A percentile compares a stretch with the other conserved stretches of the same genome.
phyloP scores from a whole-genome alignment of 1,284 basidiomycete species.

The Leccinum subrobustum region DNA sequence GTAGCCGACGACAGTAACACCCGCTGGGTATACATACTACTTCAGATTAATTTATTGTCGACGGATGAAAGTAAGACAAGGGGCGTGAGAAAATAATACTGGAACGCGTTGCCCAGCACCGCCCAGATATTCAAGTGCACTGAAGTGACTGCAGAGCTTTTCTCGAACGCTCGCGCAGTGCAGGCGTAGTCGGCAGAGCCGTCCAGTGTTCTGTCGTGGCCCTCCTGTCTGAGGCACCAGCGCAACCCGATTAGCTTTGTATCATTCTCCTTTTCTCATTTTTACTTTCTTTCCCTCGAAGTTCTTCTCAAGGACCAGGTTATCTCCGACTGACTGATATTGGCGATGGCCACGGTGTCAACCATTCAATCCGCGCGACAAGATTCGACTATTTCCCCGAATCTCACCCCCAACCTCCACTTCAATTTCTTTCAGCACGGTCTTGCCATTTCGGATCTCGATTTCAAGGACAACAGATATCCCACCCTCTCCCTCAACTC shows the following conservation, averaged over 20 bases:
- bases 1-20: background rate
- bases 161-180: background rate
- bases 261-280: slow-evolving; percentile 7
- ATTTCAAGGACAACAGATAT: slow-evolving; percentile 62
- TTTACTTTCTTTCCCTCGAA: slow-evolving; percentile 16
- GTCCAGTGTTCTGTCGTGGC: background rate
- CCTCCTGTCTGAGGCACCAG: background rate
- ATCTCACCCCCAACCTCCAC: slow-evolving; percentile 33
- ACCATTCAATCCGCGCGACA: slow-evolving; percentile 42
- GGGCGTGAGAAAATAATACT: slow-evolving; percentile 24
- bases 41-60: background rate
- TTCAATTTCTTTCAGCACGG: slow-evolving; percentile 48
- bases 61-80: too few relatives aligned
- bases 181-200: background rate
- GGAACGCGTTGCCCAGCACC: slow-evolving; percentile 6
- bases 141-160: background rate
- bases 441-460: slow-evolving; percentile 54
- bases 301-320: slow-evolving; percentile 16
- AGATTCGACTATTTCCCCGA: slow-evolving; percentile 36
- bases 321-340: slow-evolving; percentile 23
- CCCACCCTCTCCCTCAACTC: slow-evolving; percentile 41
- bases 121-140: too few relatives aligned
- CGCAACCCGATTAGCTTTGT: slow-evolving; percentile 7
- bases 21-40: too few relatives aligned
- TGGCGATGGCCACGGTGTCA: slow-evolving; percentile 48